Evolutionary conservation across 768 basidiomycete species (phyloP).

Genomic region (Panaeolus cyanescens): DNA sequence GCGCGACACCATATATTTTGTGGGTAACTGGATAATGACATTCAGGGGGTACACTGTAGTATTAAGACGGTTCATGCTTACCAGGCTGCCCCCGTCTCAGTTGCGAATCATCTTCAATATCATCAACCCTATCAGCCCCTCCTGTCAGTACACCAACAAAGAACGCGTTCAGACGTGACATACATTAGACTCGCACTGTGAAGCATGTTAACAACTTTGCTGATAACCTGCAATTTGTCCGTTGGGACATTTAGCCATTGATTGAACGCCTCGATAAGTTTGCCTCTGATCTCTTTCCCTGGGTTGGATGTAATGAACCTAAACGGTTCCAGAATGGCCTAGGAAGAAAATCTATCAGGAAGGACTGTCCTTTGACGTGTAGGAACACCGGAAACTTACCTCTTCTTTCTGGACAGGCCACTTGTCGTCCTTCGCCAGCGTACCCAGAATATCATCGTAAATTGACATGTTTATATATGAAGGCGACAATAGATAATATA

Average conservation of each 20-base stretch:
- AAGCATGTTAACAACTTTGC: conserved; percentile 87
- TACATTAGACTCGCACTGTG: conserved; percentile 94
- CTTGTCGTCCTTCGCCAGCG: background rate
- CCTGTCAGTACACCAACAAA: background rate
- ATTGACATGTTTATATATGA: background rate
- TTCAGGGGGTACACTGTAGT: background rate
- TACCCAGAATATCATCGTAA: conserved; percentile 1
- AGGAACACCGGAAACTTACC: background rate
- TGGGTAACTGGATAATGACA: conserved; percentile 66
- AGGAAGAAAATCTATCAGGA: background rate
- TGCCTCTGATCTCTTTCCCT: conserved; percentile 89
- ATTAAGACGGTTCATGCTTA: conserved; percentile 20
- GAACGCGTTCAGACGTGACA: conserved; percentile 17
- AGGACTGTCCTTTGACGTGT: background rate
- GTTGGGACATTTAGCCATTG: conserved; percentile 83
- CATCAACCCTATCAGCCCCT: conserved; percentile 75
- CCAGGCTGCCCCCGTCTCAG: conserved; percentile 86
- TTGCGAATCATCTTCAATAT: conserved; percentile 91
- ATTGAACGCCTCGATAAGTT: conserved; percentile 93
- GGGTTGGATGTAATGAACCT: conserved; percentile 81
- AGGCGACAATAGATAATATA: background rate
- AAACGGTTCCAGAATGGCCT: conserved; percentile 82
- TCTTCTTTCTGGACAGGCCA: background rate
- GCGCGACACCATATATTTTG: conserved; percentile 95
- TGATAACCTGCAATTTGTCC: conserved; percentile 71